phyloP scores from a whole-genome alignment of 495 filamentous ascomycete genomes.

The Chaetomium tenue region DNA sequence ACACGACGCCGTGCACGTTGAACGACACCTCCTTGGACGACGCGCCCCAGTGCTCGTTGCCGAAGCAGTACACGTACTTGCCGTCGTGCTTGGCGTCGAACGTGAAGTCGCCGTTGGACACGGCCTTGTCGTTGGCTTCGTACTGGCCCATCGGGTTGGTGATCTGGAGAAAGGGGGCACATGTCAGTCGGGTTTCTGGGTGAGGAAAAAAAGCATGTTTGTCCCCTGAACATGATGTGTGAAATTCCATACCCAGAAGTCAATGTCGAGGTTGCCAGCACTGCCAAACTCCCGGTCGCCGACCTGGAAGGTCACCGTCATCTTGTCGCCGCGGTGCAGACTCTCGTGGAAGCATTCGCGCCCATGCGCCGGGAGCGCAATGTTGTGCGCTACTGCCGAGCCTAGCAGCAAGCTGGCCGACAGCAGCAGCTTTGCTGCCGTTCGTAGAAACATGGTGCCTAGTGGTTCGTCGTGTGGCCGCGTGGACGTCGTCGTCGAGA shows the following conservation, averaged over 20 bases:
- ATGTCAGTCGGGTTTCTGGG: constrained; percentile 14
- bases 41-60: constrained; percentile 92
- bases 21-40: constrained; percentile 96
- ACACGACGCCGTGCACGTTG: constrained; percentile 98
- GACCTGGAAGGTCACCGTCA: constrained; percentile 98
- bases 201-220: constrained; percentile 1
- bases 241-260: constrained; percentile 83
- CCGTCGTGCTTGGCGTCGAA: constrained; percentile 85
- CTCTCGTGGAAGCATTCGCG: constrained; percentile 96
- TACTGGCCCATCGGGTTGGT: constrained; percentile 72
- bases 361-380: constrained; percentile 85
- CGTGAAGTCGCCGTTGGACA: constrained; percentile 88
- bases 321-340: constrained; percentile 89
- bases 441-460: constrained; percentile 35
- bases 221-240: background rate
- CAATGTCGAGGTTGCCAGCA: constrained; percentile 90
- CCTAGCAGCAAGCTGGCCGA: constrained; percentile 62
- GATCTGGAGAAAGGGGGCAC: constrained; percentile 55
- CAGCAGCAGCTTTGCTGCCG: constrained; percentile 57
- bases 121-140: constrained; percentile 71
- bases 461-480: constrained; percentile 10
- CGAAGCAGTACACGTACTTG: constrained; percentile 95
- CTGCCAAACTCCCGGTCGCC: constrained; percentile 95
- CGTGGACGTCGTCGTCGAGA: constrained; percentile 18
- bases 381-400: constrained; percentile 78